Evolutionary conservation across 108 stramenopile species (phyloP).

Genomic region (Skeletonema menzelii): DNA sequence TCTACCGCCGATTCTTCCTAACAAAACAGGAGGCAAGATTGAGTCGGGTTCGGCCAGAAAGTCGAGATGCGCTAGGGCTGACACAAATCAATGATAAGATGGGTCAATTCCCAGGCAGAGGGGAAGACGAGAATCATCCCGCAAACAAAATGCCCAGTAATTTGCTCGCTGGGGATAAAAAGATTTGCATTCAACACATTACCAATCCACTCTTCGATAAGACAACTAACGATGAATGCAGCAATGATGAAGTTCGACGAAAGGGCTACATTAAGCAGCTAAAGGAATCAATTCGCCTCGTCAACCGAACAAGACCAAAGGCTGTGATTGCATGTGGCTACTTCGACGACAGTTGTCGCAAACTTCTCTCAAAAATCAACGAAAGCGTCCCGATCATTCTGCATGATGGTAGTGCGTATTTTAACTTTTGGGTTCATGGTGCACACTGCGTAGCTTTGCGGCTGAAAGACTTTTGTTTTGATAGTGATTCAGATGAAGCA

Average conservation of each 20-base stretch:
- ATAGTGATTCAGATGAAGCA: neutral
- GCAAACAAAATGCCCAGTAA: slow-evolving; percentile 18
- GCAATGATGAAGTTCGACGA: slow-evolving; percentile 35
- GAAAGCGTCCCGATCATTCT: slow-evolving; percentile 81
- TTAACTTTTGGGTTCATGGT: slow-evolving; percentile 76
- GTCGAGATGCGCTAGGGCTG: slow-evolving; percentile 75
- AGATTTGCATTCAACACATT: slow-evolving; percentile 58
- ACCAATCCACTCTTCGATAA: slow-evolving; percentile 61
- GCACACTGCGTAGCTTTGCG: slow-evolving; percentile 64
- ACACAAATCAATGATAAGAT: slow-evolving; percentile 85
- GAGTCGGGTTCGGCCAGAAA: slow-evolving; percentile 55
- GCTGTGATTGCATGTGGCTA: slow-evolving; percentile 69
- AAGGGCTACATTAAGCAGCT: slow-evolving; percentile 62
- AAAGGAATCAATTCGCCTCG: slow-evolving; percentile 65
- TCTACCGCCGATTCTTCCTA: slow-evolving; percentile 77
- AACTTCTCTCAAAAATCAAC: slow-evolving; percentile 72
- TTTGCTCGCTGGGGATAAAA: slow-evolving; percentile 14
- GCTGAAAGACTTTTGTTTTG: slow-evolving; percentile 39
- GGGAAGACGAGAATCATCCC: slow-evolving; percentile 42
- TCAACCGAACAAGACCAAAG: slow-evolving; percentile 80
- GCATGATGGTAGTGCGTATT: slow-evolving; percentile 66
- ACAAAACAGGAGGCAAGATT: slow-evolving; percentile 54
- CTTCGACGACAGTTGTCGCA: slow-evolving; percentile 58
- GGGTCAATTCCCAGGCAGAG: slow-evolving; percentile 59
- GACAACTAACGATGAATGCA: slow-evolving; percentile 18